Base-by-base conservation (phyloP, 2,329 filamentous ascomycete genomes). In the Epichloe coenophiala region DNA sequence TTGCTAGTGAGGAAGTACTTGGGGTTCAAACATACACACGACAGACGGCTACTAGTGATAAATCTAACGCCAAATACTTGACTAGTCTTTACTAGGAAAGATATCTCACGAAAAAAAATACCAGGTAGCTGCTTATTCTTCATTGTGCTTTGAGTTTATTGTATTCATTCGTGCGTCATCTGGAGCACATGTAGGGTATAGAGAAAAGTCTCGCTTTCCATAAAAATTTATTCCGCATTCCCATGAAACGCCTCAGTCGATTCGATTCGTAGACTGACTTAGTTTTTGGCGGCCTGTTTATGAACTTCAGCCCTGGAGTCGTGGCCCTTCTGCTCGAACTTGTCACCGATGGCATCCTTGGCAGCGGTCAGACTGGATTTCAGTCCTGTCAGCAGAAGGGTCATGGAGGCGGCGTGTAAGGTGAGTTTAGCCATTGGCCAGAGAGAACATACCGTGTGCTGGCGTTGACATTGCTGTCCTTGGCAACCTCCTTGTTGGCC, bases 401-500 rank as follows among this genome's bases (percentile, higher is more conserved):
- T 8, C 23, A n/a, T 44, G 19, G 12, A n/a, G 41, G 13, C 3
- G 15, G 17, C 17, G 7, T 19, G n/a, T 17, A 21, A 4, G 4
- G 17, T 41, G 17, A 41, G 8, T 21, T n/a, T 27, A 1, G 7
- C 36, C 27, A 31, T 31, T 31, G 8, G 8, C 8, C 27, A 37
- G 12, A 17, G 35, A 3, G 12, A 46, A 50, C 71, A 64, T 65
- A 76, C 73, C 81, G 80, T 64, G 76, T 80, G 61, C 65, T 57
- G 49, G 80, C 12, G 55, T 58, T 59, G 57, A 71, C 74, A 61
- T 81, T 71, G 64, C 61, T 62, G 64, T 81, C 76, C 75, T 85
- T 84, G 65, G 81, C 81, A 58, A 80, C 70, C 59, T 73, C 65
- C 78, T 85, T 85, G 79, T 85, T 85, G 72, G 72, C 71, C 73